Evolutionary conservation across 371 early-diverging fungal species (phyloP).

Genomic region (Syncephalastrum sp.): DNA sequence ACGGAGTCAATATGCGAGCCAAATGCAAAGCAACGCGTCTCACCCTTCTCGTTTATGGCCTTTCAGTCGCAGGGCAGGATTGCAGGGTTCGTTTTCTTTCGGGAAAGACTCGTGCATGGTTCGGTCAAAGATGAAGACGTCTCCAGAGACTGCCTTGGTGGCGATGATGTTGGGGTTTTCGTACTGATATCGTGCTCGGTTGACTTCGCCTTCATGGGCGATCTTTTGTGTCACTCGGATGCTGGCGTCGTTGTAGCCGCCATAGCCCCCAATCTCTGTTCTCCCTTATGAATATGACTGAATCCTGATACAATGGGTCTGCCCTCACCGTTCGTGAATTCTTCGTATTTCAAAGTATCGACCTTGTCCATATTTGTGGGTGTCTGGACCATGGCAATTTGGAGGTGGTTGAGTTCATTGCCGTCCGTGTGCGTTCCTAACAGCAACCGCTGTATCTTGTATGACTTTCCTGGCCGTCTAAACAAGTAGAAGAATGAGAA

Average conservation of each 20-base stretch:
- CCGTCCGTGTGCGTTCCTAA: conserved; percentile 97
- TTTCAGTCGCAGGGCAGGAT: conserved; percentile 82
- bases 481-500: neutral
- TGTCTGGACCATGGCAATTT: conserved; percentile 86
- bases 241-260: conserved; percentile 65
- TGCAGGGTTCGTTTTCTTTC: conserved; percentile 62
- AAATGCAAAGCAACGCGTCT: neutral
- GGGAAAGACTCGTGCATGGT: conserved; percentile 84
- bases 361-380: conserved; percentile 70
- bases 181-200: conserved; percentile 94
- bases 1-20: neutral
- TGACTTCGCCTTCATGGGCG: conserved; percentile 94
- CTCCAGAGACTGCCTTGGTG: conserved; percentile 87
- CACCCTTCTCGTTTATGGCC: conserved; percentile 96
- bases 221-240: conserved; percentile 85
- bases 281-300: too few species aligned
- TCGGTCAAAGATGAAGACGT: conserved; percentile 95
- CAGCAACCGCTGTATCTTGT: conserved; percentile 68
- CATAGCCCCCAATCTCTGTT: conserved; percentile 75
- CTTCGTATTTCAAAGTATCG: conserved; percentile 66
- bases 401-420: conserved; percentile 92
- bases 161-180: conserved; percentile 93
- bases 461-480: conserved; percentile 16
- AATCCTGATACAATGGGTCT: too few species aligned
- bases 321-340: conserved; percentile 63